Conservation (phyloP, 2,329 filamentous ascomycete genomes). For the Aureobasidium sp. region DNA sequence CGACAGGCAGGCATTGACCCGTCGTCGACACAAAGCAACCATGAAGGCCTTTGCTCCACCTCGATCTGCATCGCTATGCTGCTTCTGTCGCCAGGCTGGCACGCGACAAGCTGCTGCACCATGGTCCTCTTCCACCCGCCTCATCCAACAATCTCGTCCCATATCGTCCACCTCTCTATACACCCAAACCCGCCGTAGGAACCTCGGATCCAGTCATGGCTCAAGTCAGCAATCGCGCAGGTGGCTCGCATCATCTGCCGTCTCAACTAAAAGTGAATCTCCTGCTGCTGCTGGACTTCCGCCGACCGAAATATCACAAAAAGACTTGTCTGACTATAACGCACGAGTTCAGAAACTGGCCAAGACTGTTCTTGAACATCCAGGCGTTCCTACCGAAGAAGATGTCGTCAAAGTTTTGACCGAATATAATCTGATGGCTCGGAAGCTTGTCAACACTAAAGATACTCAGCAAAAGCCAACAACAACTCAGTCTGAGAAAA, state of each 20-base stretch:
- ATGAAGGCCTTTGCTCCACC: slow-evolving; percentile 3
- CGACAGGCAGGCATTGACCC: not conserved
- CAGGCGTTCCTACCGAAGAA: slow-evolving; percentile 11
- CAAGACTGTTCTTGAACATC: slow-evolving; percentile 10
- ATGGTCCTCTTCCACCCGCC: not conserved
- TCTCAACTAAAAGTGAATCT: not conserved
- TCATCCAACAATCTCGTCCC: not conserved
- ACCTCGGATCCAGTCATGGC: not conserved
- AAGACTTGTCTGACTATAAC: slow-evolving; percentile 10
- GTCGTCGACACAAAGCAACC: not conserved
- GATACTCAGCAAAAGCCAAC: not conserved
- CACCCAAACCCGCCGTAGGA: not conserved
- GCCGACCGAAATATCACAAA: not conserved
- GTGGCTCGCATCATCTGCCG: not conserved
- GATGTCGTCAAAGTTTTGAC: slow-evolving; percentile 9
- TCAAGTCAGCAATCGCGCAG: not conserved
- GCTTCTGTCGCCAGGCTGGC: not conserved
- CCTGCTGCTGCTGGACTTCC: not conserved
- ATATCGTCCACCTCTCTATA: not conserved
- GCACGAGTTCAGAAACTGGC: slow-evolving; percentile 2
- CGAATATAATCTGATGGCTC: slow-evolving; percentile 8
- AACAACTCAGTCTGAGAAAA: slow-evolving; percentile 18
- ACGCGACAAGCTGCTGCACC: not conserved
- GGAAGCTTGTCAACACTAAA: slow-evolving; percentile 27
- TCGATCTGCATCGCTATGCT: not conserved